phyloP scores from a whole-genome alignment of 768 basidiomycete species.

The Melanogaster broomeanus region DNA sequence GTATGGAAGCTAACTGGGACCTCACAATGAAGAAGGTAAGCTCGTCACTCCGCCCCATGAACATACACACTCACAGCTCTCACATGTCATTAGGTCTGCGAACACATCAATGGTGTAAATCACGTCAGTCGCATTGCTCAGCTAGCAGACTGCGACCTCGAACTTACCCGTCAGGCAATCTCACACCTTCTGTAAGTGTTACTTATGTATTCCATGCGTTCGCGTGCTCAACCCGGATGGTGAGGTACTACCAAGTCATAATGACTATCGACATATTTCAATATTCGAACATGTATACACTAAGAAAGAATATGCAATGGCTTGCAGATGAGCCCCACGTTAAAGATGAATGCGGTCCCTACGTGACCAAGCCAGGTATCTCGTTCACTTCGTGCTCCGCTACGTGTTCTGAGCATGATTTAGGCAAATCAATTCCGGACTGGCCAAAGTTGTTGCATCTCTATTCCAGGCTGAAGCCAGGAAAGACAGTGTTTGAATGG shows the following conservation, averaged over 20 bases:
- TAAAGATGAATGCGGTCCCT: constrained; percentile 87
- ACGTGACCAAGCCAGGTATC: constrained; percentile 78
- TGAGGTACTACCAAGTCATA: constrained; percentile 94
- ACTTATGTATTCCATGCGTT: not conserved
- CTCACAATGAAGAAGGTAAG: constrained; percentile 86
- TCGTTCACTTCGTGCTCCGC: not conserved
- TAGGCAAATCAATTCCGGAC: constrained; percentile 65
- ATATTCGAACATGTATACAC: constrained; percentile 96
- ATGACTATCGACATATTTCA: constrained; percentile 98
- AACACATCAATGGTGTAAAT: constrained; percentile 86
- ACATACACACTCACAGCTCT: not conserved
- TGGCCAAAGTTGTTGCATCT: constrained; percentile 88
- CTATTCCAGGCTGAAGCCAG: constrained; percentile 84
- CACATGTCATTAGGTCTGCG: constrained; percentile 51
- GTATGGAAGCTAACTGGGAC: constrained; percentile 94
- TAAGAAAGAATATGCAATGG: constrained; percentile 84
- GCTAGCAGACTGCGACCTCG: constrained; percentile 85
- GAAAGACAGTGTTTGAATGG: constrained; percentile 86
- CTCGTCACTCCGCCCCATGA: not conserved
- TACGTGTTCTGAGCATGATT: constrained; percentile 2
- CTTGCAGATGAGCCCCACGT: constrained; percentile 85
- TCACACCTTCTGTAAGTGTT: constrained; percentile 82
- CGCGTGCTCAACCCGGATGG: constrained; percentile 3
- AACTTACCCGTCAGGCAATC: constrained; percentile 81
- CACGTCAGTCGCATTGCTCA: constrained; percentile 91